Conservation (phyloP, 2,329 filamentous ascomycete species). For the Botrytis porri region DNA sequence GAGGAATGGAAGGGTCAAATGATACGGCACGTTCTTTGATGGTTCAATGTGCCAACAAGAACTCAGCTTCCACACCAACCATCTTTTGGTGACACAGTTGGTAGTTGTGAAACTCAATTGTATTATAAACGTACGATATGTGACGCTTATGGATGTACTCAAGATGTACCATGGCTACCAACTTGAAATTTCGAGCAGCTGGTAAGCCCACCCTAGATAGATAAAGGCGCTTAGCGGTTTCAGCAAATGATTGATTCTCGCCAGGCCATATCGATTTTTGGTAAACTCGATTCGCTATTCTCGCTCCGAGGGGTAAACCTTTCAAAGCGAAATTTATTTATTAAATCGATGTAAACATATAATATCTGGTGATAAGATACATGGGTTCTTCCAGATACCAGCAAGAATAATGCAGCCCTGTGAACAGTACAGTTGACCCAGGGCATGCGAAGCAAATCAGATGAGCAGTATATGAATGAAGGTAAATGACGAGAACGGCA, state of each 20-base stretch:
- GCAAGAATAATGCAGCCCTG: constrained; percentile 17
- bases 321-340: neutral
- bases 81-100: neutral
- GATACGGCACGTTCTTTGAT: neutral
- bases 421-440: constrained; percentile 8
- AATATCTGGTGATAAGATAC: neutral
- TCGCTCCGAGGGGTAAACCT: neutral
- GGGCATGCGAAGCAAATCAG: constrained; percentile 17
- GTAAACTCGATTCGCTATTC: neutral
- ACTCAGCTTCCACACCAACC: constrained; percentile 1
- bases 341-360: neutral
- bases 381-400: constrained; percentile 2
- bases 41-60: constrained; percentile 3
- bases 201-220: neutral
- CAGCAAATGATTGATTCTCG: neutral
- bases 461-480: constrained; percentile 5
- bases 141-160: constrained; percentile 15
- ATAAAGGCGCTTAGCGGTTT: neutral
- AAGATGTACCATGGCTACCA: constrained; percentile 12
- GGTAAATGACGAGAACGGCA: constrained; percentile 18
- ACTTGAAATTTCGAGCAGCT: constrained; percentile 11
- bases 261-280: neutral
- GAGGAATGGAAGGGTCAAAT: neutral
- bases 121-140: constrained; percentile 20
- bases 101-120: neutral